Base-by-base conservation (phyloP, 306 rosid species). In the Acacia melanoxylon region DNA sequence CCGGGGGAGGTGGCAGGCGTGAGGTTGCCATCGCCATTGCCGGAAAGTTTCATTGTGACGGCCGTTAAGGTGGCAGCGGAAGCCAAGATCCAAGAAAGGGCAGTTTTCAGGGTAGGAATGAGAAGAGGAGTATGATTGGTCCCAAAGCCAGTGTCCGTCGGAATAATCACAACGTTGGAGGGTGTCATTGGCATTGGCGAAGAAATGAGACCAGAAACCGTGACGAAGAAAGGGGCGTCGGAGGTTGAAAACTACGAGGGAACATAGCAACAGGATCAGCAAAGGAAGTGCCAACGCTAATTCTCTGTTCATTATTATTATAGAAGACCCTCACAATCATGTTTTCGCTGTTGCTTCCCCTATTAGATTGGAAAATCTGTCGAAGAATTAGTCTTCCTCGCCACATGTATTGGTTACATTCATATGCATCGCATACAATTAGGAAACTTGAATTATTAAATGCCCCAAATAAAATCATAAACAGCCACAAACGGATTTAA, bases 71-170 rank as follows among this genome's bases (percentile, higher is more conserved):
- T 20, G 76, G 84, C 99, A 96, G 80, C 92, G 93, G 73, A 96
- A 96, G 16, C 99, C 99, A 0, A 94, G 95, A 84, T 96, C 99
- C 20, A 93, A 88, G 80, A 92, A 96, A 4, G 86, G 93, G 63
- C 99, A 96, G 8, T 49, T 83, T 81, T 96, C 99, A 2, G 75
- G 65, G 83, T 96, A 96, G 0, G 78, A 80, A 45, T 74, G 76
- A 72, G 19, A 65, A 0, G 86, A 24, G 25, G 85, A 2, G 25
- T 19, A 62, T 10, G 29, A 75, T 85, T 84, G 78, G 40, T 89
- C 94, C 79, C 83, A 80, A 0, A 96, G 83, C 99, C 99, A 96
- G 20, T 78, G 87, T 2, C 98, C 99, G 25, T 65, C 78, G 12
- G 97, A 92, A 78, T 84, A 90, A 85, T 92, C 97, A 54, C 94